Evolutionary conservation across 345 rosid genomes (phyloP), one percentile per base, ranked within the genome.

Genomic region (Lepidium didymum): DNA sequence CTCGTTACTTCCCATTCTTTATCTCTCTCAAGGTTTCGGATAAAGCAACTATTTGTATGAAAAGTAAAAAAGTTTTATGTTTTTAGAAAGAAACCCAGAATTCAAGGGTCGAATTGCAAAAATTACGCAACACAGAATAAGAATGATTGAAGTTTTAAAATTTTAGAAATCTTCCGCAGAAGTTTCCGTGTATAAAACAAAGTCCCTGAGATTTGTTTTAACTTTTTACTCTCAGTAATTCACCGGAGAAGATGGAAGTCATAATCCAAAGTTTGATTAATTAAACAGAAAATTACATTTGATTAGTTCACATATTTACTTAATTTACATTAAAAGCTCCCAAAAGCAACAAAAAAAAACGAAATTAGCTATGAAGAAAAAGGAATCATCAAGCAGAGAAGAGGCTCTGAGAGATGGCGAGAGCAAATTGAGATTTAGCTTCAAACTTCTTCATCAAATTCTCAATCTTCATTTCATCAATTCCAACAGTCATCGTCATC

Each of bases 1-100:
- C 4, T 62, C 69, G 25, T 45, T 65, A 27, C 67, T 72, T 31
- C 62, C 91, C 96, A 88, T 84, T 38, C 31, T 64, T 19, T 5
- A 34, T 6, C 31, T 21, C 51, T 49, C n/a, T 55, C 36, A 2
- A 40, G 14, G 36, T 69, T 25, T 60, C 56, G 47, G 67, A 50
- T 61, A 19, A 33, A 18, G 23, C 37, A 46, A 51, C 15, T 53
- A 16, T 7, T 1, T 42, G 55, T 0, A 34, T 8, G 2, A 45
- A 5, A 4, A 15, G 4, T 57, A 27, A 65, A 50, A 40, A 25
- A 34, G 35, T 4, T 16, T 10, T 34, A 9, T 42, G n/a, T 54
- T 0, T 21, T n/a, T 23, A 25, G 0, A 16, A 27, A 59, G n/a
- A 52, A 42, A 59, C n/a, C 27, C 19, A 11, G 42, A 59, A 23